Evolutionary conservation across 768 basidiomycete species (phyloP), one percentile per base, ranked within the genome.

Genomic region (Rhizopogon rudus): DNA sequence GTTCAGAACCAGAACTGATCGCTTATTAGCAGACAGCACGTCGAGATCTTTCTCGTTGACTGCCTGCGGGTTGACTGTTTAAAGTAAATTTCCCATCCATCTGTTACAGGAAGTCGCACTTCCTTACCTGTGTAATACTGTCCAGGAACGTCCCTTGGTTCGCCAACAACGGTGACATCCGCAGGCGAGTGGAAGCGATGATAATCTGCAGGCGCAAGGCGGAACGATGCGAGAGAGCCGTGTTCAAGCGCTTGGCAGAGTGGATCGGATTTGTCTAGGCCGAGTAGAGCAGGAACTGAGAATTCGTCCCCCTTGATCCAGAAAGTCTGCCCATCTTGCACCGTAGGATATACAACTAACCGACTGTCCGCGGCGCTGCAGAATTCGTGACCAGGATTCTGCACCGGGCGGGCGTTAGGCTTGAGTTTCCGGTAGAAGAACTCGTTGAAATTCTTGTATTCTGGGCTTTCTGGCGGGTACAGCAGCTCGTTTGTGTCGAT

Each of bases 271-370:
- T 75, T 67, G 17, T 73, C 68, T 2, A 80, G 72, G 41, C 73
- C 65, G 6, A 93, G 72, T 1, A 93, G 77, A 1, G 75, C 62
- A 0, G 84, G 78, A 53, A 91, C 71, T n/a, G 78, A 81, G 67
- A 92, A 93, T 42, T 84, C 65, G 57, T 77, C 73, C 6, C 89
- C 89, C 68, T 92, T 89, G 62, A 88, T 75, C 90, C 91, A 93
- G 62, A 91, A 81, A 65, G 82, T 67, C 63, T 78, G 77, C 1
- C 91, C 89, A 1, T 79, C 66, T 20, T 78, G 75, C 1, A 87
- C 67, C 8, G 76, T 76, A 16, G 75, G 73, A 65, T 81, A 92
- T 1, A 90, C 89, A 2, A 84, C 87, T 52, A 93, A 65, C 13
- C 91, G 74, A 59, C 81, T 87, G 61, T 93, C 91, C 0, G 91